These are phyloP conservation scores for Yamadazyma nakazawae DNA, from an alignment of 805 yeast genomes.

Conservation along the genomic window DNA sequence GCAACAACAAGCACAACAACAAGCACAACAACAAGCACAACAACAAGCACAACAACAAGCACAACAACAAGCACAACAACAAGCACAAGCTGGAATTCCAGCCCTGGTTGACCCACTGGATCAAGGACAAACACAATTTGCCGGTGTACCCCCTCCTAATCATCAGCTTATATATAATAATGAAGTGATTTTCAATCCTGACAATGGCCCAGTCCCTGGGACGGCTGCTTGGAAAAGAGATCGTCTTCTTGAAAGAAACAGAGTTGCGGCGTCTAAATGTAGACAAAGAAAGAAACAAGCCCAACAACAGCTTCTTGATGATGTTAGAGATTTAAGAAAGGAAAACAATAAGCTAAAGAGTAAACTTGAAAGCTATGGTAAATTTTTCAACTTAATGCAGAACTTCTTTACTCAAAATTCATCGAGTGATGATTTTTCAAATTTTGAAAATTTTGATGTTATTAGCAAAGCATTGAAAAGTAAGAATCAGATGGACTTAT, in stretches of 20 bases:
- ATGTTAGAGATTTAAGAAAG: constrained; percentile 46
- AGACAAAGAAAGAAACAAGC: constrained; percentile 67
- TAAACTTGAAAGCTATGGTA: constrained; percentile 10
- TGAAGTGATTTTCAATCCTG: constrained; percentile 52
- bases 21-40: neutral
- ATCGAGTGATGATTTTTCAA: constrained; percentile 8
- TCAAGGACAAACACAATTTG: constrained; percentile 14
- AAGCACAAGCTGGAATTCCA: neutral
- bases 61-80: neutral
- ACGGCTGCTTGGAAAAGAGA: constrained; percentile 67
- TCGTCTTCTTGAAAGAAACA: constrained; percentile 55
- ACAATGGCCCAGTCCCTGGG: constrained; percentile 59
- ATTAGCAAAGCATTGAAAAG: constrained; percentile 12
- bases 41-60: neutral
- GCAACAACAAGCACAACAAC: neutral
- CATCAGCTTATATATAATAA: constrained; percentile 52
- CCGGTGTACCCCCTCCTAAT: constrained; percentile 48
- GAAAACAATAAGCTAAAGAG: constrained; percentile 23
- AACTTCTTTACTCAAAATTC: constrained; percentile 9
- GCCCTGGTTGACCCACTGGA: neutral
- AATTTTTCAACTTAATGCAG: constrained; percentile 11
- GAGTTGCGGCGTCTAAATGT: constrained; percentile 69
- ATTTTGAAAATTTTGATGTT: constrained; percentile 10
- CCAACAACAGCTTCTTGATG: constrained; percentile 62
- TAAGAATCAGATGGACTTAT: constrained; percentile 7